Conservation (phyloP, 2,329 filamentous ascomycete genomes). For the Teratosphaeria pseudoeucalypti region DNA sequence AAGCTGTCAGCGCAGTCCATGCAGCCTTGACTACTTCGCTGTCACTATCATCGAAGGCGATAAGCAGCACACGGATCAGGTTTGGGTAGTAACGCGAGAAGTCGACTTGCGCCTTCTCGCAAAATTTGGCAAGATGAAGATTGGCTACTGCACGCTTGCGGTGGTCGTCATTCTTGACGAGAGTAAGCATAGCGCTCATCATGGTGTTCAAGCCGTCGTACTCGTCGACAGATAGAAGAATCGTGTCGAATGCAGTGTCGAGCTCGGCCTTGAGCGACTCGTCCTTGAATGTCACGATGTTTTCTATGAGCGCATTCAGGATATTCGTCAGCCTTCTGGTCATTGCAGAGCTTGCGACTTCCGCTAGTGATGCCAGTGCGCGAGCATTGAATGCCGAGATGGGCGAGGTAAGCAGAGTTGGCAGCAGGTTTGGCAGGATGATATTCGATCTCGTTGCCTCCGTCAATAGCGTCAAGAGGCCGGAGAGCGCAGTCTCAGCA, state of each 20-base stretch:
- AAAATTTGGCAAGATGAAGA: conserved; percentile 76
- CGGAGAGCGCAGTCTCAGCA: conserved; percentile 84
- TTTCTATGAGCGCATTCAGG: conserved; percentile 89
- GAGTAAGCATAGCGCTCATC: conserved; percentile 82
- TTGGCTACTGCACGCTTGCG: conserved; percentile 68
- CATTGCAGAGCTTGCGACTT: conserved; percentile 85
- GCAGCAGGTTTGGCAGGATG: conserved; percentile 90
- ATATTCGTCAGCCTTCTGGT: conserved; percentile 81
- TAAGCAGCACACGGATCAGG: conserved; percentile 78
- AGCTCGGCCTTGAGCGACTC: conserved; percentile 65
- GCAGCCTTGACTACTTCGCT: conserved; percentile 74
- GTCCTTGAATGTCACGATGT: conserved; percentile 68
- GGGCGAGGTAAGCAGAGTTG: conserved; percentile 78
- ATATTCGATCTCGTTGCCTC: conserved; percentile 91
- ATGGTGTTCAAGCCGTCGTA: conserved; percentile 89
- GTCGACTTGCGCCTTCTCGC: conserved; percentile 67
- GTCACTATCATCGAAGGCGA: conserved; percentile 85
- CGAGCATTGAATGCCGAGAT: conserved; percentile 93
- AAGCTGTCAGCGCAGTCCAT: conserved; percentile 75
- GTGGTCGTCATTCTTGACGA: conserved; percentile 91
- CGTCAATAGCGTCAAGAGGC: conserved; percentile 84
- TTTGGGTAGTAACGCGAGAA: conserved; percentile 95
- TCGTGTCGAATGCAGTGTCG: conserved; percentile 71
- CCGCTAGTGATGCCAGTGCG: conserved; percentile 81
- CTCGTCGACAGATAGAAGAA: conserved; percentile 87